Base-by-base conservation (phyloP, 177 flowering plant genomes). In the Vitis hybrid region DNA sequence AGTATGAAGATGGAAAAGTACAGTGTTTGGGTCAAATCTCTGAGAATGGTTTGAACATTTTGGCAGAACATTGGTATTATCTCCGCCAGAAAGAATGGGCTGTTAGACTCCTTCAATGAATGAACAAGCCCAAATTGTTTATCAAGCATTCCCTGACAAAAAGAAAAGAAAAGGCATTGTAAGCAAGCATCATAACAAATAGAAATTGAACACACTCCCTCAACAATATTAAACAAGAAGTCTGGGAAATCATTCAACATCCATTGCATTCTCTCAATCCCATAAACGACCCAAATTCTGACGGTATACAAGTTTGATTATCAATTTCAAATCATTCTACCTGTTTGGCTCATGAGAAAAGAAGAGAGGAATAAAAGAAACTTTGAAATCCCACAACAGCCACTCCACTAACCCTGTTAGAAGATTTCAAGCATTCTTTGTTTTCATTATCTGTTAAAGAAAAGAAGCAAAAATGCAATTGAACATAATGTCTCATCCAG, bases 121-220 rank as follows among this genome's bases (percentile, higher is more conserved):
- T 51, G 61, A 62, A 39, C 51, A 9, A 34, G 7, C 11, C 26
- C 34, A 11, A 71, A 65, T 5, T 60, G 69, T 11, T 58, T 11
- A 18, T 71, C 68, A 49, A 71, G 23, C 11, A 64, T 21, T 15
- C 74, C 74, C 74, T 71, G 30, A 2, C 63, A 71, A 11, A 52
- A 11, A 48, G 30, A 10, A 49, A 54, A 11, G 8, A 6, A 55
- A 54, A 13, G n/a, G 30, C 30, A 26, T 26, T 26, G 30, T 26
- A 26, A 26, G 30, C 30, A 26, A 57, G 11, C 18, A 14, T 15
- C 34, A 8, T 39, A 3, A 5, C 30, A 13, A 61, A 14, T 13
- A 2, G 30, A 32, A 14, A 61, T 14, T 60, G n/a, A 2, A 26
- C 30, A 26, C 30, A 17, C 10, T n/a, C n/a, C 18, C 26, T 57